Percentiles rank a stretch among this genome's conserved stretches.
Conservation (phyloP, 1,284 basidiomycete genomes). For the Cryptococcus floricola region DNA sequence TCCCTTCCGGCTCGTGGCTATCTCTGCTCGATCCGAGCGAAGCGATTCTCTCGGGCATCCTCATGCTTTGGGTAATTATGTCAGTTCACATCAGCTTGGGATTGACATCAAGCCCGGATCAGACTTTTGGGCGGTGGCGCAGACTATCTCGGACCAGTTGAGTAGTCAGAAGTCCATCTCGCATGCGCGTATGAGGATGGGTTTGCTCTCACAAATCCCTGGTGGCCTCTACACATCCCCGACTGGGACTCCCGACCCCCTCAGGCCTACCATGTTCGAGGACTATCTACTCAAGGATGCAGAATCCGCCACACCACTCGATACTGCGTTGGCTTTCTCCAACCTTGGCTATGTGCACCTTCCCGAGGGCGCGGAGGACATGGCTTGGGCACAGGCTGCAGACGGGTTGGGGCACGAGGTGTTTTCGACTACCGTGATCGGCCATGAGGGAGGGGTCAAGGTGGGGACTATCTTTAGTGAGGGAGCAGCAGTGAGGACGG, state of each 20-base stretch:
- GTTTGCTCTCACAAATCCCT: conserved; percentile 33
- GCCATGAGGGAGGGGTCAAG: conserved; percentile 21
- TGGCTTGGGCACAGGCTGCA: not conserved
- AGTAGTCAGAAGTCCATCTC: conserved; percentile 2
- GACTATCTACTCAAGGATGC: conserved; percentile 24
- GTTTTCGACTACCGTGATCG: not conserved
- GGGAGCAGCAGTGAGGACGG: conserved; percentile 15
- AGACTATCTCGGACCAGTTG: conserved; percentile 7
- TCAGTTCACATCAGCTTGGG: conserved; percentile 14
- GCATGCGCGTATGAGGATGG: conserved; percentile 23
- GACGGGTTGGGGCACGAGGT: not conserved
- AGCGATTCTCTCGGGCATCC: conserved; percentile 19
- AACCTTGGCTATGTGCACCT: not conserved
- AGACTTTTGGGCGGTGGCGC: conserved; percentile 26
- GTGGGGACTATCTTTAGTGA: conserved; percentile 24
- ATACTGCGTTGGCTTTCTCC: conserved; percentile 14
- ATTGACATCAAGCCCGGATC: not conserved
- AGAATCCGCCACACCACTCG: conserved; percentile 9
- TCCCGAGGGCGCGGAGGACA: not conserved
- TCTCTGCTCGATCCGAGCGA: conserved; percentile 29
- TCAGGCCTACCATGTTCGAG: conserved; percentile 37
- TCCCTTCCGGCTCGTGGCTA: conserved; percentile 6
- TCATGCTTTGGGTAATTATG: conserved; percentile 30
- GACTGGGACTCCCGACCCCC: conserved; percentile 9
- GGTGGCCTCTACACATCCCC: conserved; percentile 13